Evolutionary conservation across 257 asterid genomes (phyloP), one percentile per base, ranked within the genome.

Genomic region (Pogostemon cablin): DNA sequence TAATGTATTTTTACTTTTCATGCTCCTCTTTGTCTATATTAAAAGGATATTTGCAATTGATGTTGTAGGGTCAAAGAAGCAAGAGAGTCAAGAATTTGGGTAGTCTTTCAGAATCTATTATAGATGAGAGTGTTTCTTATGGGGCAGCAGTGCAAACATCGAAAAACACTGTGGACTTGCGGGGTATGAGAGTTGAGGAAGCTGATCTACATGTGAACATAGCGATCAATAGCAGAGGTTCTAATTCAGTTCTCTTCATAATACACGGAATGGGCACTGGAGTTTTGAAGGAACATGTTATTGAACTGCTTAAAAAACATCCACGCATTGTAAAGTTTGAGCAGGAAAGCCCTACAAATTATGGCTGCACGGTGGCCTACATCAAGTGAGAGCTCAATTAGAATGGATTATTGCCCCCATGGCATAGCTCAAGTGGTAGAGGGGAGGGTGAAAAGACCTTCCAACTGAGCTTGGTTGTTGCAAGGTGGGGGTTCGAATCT

Each of bases 201-300:
- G 96, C 99, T 69, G 78, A 81, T 43, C 82, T 73, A 65, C 73
- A 80, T 52, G 85, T 91, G 42, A 78, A 83, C 69, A 84, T 87
- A 83, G 96, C 96, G 70, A 84, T 93, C 46, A 87, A 72, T 57
- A 34, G 78, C 42, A 82, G 87, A 74, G 89, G 79, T n/a, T 73
- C 90, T 7, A 83, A 88, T 25, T 85, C 99, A 37, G 88, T 89
- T 80, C 68, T 95, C 72, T 95, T 95, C 78, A 79, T 93, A 41
- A 85, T 93, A 68, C 99, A 95, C 65, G 98, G 99, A 70, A 95
- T 85, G 96, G 98, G 99, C 50, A 87, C 91, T 41, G 96, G 99
- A 12, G 96, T 82, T 42, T 75, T 95, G 62, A 91, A 89, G 85
- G 98, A 91, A 74, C 70, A 83, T 37, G 96, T 85, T 38, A 81